These are phyloP conservation scores for Aciculoconidium aculeatum DNA, from an alignment of 805 yeast species.

Conservation along the genomic window DNA sequence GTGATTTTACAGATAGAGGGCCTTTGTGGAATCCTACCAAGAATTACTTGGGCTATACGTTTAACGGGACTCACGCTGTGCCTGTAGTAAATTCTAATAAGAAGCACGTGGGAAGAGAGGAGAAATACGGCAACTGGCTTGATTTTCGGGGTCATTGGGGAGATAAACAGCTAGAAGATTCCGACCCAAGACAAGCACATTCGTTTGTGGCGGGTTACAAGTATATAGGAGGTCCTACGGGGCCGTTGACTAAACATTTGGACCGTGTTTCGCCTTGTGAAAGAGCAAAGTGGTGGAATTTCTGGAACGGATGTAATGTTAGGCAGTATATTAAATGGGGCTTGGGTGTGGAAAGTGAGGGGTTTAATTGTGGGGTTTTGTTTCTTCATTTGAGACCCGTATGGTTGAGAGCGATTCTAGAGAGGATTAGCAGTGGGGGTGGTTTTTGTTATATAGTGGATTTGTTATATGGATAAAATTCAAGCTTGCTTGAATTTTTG, in stretches of 20 bases:
- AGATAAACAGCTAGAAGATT: constrained; percentile 56
- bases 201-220: constrained; percentile 81
- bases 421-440: constrained; percentile 57
- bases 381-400: constrained; percentile 49
- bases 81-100: constrained; percentile 39
- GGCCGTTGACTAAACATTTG: constrained; percentile 79
- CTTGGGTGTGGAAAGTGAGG: constrained; percentile 83
- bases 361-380: constrained; percentile 71
- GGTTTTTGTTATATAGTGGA: constrained; percentile 52
- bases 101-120: constrained; percentile 48
- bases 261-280: constrained; percentile 71
- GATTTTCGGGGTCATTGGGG: constrained; percentile 86
- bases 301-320: constrained; percentile 76
- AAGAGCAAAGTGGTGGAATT: constrained; percentile 87
- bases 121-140: constrained; percentile 69
- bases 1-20: constrained; percentile 94
- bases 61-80: constrained; percentile 51
- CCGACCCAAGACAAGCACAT: constrained; percentile 79
- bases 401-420: constrained; percentile 43
- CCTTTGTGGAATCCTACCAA: constrained; percentile 90
- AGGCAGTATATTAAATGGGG: constrained; percentile 73
- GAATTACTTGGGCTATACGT: constrained; percentile 78
- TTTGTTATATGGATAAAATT: constrained; percentile 38
- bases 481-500: not conserved
- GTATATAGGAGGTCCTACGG: constrained; percentile 89